Conservation (phyloP, 2,329 filamentous ascomycete species). For the Leptographium wingfieldii region DNA sequence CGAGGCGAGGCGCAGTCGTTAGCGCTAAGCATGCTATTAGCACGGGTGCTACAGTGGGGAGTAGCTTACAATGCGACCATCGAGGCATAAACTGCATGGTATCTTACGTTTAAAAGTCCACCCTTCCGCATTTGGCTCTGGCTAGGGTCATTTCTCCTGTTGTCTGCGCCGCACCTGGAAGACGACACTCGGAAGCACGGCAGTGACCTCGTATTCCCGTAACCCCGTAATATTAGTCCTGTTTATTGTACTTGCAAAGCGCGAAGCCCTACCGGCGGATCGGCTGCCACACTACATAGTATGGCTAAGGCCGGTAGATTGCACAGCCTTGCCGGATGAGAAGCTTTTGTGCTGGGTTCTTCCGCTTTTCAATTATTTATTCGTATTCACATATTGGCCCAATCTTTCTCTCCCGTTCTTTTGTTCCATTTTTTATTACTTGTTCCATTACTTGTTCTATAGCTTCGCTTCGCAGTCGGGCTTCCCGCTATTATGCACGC, state of each 20-base stretch:
- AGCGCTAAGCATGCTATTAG: too few relatives aligned
- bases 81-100: background rate
- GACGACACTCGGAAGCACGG: background rate
- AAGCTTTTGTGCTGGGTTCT: background rate
- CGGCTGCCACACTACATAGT: background rate
- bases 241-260: background rate
- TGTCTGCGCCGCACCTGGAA: background rate
- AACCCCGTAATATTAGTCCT: background rate
- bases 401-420: too few relatives aligned
- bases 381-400: background rate
- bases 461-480: too few relatives aligned
- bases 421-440: too few relatives aligned
- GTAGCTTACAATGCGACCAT: background rate
- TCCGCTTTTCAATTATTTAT: background rate
- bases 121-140: background rate
- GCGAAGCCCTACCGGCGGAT: background rate
- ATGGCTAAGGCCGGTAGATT: background rate
- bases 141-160: background rate
- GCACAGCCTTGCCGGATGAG: background rate
- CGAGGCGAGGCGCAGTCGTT: too few relatives aligned
- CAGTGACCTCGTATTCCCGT: background rate
- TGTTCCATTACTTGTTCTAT: too few relatives aligned
- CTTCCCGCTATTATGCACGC: background rate
- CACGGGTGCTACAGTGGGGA: too few relatives aligned
- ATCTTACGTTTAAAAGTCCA: background rate